Evolutionary conservation across 768 basidiomycete genomes (phyloP).

Genomic region (Pleurotus salmoneostramineus): DNA sequence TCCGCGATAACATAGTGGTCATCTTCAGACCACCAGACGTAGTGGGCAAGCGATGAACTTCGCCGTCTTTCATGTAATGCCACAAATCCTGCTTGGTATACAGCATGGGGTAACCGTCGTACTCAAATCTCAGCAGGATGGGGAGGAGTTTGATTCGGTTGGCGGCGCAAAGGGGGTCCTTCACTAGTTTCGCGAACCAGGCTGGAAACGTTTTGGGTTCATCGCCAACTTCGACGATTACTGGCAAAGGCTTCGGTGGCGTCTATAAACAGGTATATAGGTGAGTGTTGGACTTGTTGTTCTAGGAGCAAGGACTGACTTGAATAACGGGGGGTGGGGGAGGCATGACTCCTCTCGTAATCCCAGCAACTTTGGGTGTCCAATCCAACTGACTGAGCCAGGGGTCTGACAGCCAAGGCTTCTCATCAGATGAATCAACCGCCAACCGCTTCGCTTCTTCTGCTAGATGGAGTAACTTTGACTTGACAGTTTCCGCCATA

Average conservation of each 20-base stretch:
- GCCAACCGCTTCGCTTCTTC: conserved; percentile 64
- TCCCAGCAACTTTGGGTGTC: conserved; percentile 79
- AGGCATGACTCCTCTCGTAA: conserved; percentile 56
- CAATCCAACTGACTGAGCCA: conserved; percentile 94
- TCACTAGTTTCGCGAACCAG: conserved; percentile 55
- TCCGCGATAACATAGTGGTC: conserved; percentile 37
- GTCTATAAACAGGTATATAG: too few species aligned
- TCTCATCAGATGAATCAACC: conserved; percentile 19
- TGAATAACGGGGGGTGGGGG: conserved; percentile 2
- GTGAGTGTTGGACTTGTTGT: too few species aligned
- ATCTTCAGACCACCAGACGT: conserved; percentile 36
- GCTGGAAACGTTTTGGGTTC: conserved; percentile 28
- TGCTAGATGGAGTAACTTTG: conserved; percentile 64
- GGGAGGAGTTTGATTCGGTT: conserved; percentile 58
- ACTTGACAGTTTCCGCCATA: conserved; percentile 74
- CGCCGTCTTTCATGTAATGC: conserved; percentile 45
- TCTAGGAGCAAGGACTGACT: not conserved
- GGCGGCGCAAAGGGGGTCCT: conserved; percentile 35
- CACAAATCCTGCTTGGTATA: conserved; percentile 58
- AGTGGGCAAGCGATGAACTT: conserved; percentile 38
- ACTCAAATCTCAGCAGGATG: conserved; percentile 59
- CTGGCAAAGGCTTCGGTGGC: too few species aligned
- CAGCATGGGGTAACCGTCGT: conserved; percentile 55
- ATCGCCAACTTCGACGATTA: not conserved
- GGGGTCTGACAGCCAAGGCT: conserved; percentile 66